These are phyloP conservation scores for Cryptosporidium meleagridis DNA, from an alignment of 169 alveolate genomes.

Conservation along the genomic window DNA sequence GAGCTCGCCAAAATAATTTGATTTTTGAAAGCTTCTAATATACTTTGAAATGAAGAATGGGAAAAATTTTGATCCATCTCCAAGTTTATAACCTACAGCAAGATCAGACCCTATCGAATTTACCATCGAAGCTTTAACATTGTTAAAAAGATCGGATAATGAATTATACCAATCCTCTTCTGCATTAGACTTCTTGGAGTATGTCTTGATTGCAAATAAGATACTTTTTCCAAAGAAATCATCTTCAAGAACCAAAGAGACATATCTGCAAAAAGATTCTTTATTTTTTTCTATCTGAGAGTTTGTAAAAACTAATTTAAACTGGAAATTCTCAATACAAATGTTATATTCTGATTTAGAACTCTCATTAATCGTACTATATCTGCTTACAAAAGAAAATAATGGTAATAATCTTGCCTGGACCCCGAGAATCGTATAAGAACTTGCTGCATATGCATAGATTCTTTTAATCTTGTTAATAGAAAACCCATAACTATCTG, in stretches of 20 bases:
- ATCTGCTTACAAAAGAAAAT: slow-evolving; percentile 17
- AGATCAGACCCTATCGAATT: slow-evolving; percentile 15
- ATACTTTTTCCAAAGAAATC: slow-evolving; percentile 3
- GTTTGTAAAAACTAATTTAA: background rate
- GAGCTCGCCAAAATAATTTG: slow-evolving; percentile 15
- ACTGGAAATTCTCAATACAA: slow-evolving; percentile 36
- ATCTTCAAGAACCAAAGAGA: slow-evolving; percentile 19
- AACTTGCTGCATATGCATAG: slow-evolving; percentile 47
- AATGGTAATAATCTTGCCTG: slow-evolving; percentile 15
- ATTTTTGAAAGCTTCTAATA: slow-evolving; percentile 38
- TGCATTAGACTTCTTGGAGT: background rate
- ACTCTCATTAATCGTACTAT: background rate
- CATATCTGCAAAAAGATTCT: slow-evolving; percentile 23
- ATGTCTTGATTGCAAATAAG: slow-evolving; percentile 25
- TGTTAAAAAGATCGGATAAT: background rate
- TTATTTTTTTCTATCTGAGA: slow-evolving; percentile 12
- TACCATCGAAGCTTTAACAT: background rate
- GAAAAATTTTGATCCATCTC: slow-evolving; percentile 39
- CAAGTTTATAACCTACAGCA: slow-evolving; percentile 1
- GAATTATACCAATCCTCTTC: slow-evolving; percentile 43
- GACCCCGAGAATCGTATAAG: slow-evolving; percentile 31
- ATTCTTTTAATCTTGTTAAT: slow-evolving; percentile 31
- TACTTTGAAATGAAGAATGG: slow-evolving; percentile 43
- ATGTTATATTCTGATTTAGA: slow-evolving; percentile 12
- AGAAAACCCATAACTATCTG: slow-evolving; percentile 46